Evolutionary conservation across 345 rosid genomes (phyloP).

Genomic region (Aethionema arabicum): DNA sequence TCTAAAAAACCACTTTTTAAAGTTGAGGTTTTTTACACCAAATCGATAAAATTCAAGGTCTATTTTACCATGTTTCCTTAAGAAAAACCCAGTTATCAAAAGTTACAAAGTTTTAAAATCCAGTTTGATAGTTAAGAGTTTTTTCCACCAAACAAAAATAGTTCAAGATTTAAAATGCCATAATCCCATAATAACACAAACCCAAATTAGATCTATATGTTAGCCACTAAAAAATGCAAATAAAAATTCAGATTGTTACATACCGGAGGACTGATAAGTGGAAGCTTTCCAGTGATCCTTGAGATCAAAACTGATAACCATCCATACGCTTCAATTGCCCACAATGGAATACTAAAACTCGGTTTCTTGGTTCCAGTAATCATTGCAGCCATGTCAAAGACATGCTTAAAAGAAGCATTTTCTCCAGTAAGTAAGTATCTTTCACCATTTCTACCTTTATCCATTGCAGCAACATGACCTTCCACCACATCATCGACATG

Average conservation of each 20-base stretch:
- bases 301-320: slow-evolving; percentile 57
- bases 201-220: too few relatives aligned
- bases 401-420: slow-evolving; percentile 55
- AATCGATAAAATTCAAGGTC: too few relatives aligned
- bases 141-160: too few relatives aligned
- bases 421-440: slow-evolving; percentile 76
- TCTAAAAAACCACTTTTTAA: too few relatives aligned
- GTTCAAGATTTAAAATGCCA: too few relatives aligned
- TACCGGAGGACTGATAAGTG: slow-evolving; percentile 75
- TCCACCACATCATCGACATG: slow-evolving; percentile 69
- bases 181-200: too few relatives aligned
- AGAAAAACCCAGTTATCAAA: too few relatives aligned
- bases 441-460: slow-evolving; percentile 55
- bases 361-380: slow-evolving; percentile 54
- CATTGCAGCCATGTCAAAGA: slow-evolving; percentile 62
- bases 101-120: too few relatives aligned
- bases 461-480: slow-evolving; percentile 66
- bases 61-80: too few relatives aligned
- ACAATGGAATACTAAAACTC: slow-evolving; percentile 50
- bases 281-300: slow-evolving; percentile 65
- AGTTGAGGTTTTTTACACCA: too few relatives aligned
- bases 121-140: too few relatives aligned
- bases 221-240: not conserved
- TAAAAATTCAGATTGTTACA: slow-evolving; percentile 25
- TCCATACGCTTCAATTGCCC: slow-evolving; percentile 51